Base-by-base conservation (phyloP, 225 moss, liverwort and hornwort species). In the Polytrichum formosum region DNA sequence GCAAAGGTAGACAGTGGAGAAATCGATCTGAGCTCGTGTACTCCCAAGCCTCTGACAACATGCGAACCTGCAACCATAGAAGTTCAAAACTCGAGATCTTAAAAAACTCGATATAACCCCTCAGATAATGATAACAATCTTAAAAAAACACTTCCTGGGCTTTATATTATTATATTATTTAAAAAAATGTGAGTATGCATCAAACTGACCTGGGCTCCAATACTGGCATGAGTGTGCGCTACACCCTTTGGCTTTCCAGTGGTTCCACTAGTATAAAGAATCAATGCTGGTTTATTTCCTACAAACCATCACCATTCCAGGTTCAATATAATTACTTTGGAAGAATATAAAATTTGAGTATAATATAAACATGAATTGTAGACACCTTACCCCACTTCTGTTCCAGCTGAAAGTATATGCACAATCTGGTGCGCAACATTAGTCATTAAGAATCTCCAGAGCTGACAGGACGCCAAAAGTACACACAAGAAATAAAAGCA, bases 231-330 rank as follows among this genome's bases (percentile, higher is more conserved):
- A 62, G 98, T 94, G 75, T 98, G 94, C 65, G 92, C 92, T 74
- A 92, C 98, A 31, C 97, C 98, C 75, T 98, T 98, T 18, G 98
- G 98, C 76, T 88, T 92, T 30, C 98, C 98, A 63, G 98, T 98
- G 54, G 98, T 98, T 77, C 98, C 98, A 81, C 98, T 98, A 18
- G 98, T 98, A 61, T 98, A 98, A 55, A 98, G 87, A 67, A 98
- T 94, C 61, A 98, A 73, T 56, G 98, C 94, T 72, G 90, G 88
- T 61, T 87, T 70, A 23, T 76, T 77, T 68, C 85, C 98, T 91
- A 70, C 79, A 82, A 55, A 17, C 67, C 53, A 26, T 4, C 27
- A 54, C 53, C 53, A 23, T 23, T 67, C 18, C 26, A 67, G 19
- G 25, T 55, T 67, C 6, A 23, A 55, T 7, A 6, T 4, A 2